Percentiles rank a stretch among this genome's conserved stretches.
These are phyloP conservation scores for Chernovozyma sophiae-reginae DNA, from an alignment of 1,139 yeast species.

Conservation along the genomic window DNA sequence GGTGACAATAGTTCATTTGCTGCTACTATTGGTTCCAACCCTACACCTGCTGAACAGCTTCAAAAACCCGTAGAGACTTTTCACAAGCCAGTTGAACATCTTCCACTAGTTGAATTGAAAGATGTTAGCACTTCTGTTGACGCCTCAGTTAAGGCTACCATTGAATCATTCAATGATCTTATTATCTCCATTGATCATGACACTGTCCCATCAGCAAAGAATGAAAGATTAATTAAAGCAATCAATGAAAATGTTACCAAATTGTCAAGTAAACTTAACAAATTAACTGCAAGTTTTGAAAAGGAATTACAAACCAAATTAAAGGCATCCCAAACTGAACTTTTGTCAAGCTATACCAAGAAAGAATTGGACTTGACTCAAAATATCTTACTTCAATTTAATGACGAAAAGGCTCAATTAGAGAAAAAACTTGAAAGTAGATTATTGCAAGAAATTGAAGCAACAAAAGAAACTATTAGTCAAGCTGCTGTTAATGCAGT, in stretches of 20 bases:
- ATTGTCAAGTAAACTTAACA: conserved; percentile 30
- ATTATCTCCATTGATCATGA: conserved; percentile 47
- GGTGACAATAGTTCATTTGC: background rate
- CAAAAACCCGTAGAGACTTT: conserved; percentile 42
- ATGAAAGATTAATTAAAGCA: conserved; percentile 26
- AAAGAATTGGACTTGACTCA: conserved; percentile 50
- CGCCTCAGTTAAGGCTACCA: conserved; percentile 44
- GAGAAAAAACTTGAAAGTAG: conserved; percentile 60
- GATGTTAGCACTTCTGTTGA: conserved; percentile 28
- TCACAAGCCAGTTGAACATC: conserved; percentile 26
- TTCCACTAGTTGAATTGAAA: conserved; percentile 33
- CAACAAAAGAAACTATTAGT: conserved; percentile 63
- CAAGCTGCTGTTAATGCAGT: conserved; percentile 78
- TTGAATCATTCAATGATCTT: conserved; percentile 49
- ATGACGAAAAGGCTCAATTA: conserved; percentile 55
- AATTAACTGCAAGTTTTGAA: conserved; percentile 38
- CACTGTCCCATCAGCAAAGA: conserved; percentile 19
- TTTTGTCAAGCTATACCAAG: conserved; percentile 53
- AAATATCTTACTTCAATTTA: conserved; percentile 45
- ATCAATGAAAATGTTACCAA: conserved; percentile 29
- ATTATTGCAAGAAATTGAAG: conserved; percentile 62
- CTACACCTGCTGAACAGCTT: conserved; percentile 44
- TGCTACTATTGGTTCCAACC: conserved; percentile 11
- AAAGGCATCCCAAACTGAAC: conserved; percentile 44
- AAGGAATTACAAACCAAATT: conserved; percentile 36